Conservation (phyloP, 2,329 filamentous ascomycete species). For the Tolypocladium amazonense region DNA sequence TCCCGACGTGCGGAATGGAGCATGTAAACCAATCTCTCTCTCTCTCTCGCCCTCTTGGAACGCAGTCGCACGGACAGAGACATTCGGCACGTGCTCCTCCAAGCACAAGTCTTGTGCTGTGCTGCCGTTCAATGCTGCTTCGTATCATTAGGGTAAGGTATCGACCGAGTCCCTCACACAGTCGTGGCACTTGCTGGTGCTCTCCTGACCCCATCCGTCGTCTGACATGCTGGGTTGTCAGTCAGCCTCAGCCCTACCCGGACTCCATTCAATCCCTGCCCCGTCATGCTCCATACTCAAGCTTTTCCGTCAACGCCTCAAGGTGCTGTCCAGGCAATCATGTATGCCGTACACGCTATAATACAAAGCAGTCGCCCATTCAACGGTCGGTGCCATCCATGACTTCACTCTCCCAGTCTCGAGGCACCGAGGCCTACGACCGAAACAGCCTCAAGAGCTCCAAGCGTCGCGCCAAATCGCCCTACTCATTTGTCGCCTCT, state of each 20-base stretch:
- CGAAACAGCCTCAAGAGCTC: neutral
- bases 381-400: neutral
- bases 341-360: neutral
- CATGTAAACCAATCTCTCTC: neutral
- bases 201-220: neutral
- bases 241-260: neutral
- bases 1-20: neutral
- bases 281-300: neutral
- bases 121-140: neutral
- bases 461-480: neutral
- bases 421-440: neutral
- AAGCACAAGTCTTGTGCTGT: neutral
- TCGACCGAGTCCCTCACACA: neutral
- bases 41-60: neutral
- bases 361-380: neutral
- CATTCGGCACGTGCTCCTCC: neutral
- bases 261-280: neutral
- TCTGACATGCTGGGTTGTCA: neutral
- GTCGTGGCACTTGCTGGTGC: neutral
- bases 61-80: neutral
- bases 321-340: neutral
- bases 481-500: conserved; percentile 7
- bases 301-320: neutral
- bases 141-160: neutral
- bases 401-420: neutral